Evolutionary conservation across 306 rosid species (phyloP).

Genomic region (Ochetophila trinervis): DNA sequence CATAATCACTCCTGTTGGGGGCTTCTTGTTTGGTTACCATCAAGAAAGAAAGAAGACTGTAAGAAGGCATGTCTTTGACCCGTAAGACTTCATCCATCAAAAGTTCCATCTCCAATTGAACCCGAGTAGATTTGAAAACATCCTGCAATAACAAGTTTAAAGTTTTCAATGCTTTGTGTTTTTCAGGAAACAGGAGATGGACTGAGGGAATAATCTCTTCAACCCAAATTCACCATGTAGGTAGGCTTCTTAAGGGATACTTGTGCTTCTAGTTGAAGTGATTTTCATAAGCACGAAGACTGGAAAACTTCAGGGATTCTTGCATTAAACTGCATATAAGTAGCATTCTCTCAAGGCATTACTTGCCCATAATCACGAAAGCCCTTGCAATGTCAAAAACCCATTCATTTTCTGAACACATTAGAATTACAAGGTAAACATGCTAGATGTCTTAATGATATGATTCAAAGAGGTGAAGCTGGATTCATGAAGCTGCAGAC

Average conservation of each 20-base stretch:
- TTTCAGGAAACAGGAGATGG: not conserved
- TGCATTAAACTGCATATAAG: constrained; percentile 91
- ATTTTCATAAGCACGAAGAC: constrained; percentile 3
- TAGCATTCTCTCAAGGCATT: constrained; percentile 80
- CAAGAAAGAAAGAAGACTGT: constrained; percentile 61
- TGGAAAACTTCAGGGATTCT: constrained; percentile 29
- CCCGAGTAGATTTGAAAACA: constrained; percentile 64
- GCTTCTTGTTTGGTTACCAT: constrained; percentile 19
- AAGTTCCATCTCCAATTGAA: constrained; percentile 77
- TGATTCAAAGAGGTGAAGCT: not conserved
- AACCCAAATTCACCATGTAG: not conserved
- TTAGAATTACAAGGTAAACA: constrained; percentile 7
- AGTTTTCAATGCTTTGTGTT: not conserved
- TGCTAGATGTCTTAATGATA: not conserved
- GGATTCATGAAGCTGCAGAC: not conserved
- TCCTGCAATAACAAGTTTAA: constrained; percentile 38
- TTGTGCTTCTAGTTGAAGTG: not conserved
- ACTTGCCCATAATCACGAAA: constrained; percentile 77
- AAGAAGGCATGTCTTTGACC: constrained; percentile 95
- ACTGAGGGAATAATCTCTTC: not conserved
- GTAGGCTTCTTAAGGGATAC: too few relatives aligned
- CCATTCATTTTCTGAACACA: constrained; percentile 72
- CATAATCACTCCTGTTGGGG: not conserved
- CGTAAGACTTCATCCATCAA: constrained; percentile 69
- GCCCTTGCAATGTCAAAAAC: constrained; percentile 90